These are phyloP conservation scores for Mrakia gelida DNA, from an alignment of 768 basidiomycete species.

Conservation along the genomic window DNA sequence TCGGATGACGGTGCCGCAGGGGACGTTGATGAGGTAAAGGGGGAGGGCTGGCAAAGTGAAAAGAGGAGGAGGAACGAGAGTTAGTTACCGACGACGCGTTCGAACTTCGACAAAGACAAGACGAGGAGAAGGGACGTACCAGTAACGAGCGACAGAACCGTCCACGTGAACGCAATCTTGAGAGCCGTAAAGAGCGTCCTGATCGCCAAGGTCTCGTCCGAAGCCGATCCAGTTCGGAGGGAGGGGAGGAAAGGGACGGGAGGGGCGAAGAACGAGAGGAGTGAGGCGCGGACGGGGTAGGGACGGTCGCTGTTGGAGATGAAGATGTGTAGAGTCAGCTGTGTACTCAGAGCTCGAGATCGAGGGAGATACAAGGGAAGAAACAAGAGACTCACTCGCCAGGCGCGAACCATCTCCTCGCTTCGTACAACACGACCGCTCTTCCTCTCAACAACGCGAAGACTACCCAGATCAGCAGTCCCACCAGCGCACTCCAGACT, in stretches of 20 bases:
- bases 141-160: slow-evolving; percentile 4
- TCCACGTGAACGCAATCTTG: slow-evolving; percentile 11
- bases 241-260: slow-evolving; percentile 19
- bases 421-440: background rate
- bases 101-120: background rate
- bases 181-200: background rate
- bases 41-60: background rate
- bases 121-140: background rate
- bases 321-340: background rate
- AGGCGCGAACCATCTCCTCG: slow-evolving; percentile 12
- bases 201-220: background rate
- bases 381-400: background rate
- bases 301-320: background rate
- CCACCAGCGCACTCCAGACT: background rate
- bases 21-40: slow-evolving; percentile 2
- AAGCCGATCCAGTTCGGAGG: background rate
- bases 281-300: background rate
- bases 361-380: background rate
- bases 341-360: no score
- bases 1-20: background rate
- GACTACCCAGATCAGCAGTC: slow-evolving; percentile 2
- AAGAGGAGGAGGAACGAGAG: background rate
- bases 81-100: background rate
- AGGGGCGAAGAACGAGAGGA: slow-evolving; percentile 17
- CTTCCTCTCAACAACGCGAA: slow-evolving; percentile 4